Evolutionary conservation across 129 eudicot species (phyloP).

Genomic region (Saposhnikovia divaricata): DNA sequence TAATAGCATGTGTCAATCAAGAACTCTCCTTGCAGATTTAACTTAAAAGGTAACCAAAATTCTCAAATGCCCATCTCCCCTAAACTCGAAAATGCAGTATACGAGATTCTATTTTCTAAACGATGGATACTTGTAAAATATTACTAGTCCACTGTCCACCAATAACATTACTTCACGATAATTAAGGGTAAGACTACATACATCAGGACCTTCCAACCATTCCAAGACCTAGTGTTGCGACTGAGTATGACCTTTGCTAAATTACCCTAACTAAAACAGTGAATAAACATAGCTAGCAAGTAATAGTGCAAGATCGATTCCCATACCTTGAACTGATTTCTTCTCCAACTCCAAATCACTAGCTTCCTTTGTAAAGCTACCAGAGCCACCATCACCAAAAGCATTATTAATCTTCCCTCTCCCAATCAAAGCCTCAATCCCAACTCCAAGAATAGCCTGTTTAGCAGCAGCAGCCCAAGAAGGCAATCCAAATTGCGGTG

Average conservation of each 20-base stretch:
- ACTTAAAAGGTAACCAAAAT: not conserved
- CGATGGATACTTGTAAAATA: not conserved
- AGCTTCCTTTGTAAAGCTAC: constrained; percentile 27
- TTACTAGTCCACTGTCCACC: not conserved
- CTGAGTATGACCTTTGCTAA: too few species aligned
- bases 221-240: not conserved
- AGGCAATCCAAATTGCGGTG: constrained; percentile 16
- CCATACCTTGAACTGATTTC: constrained; percentile 37
- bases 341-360: constrained; percentile 36
- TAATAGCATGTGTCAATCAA: not conserved
- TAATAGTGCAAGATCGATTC: not conserved
- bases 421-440: not conserved
- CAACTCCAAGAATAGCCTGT: constrained; percentile 18
- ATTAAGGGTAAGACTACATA: not conserved
- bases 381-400: not conserved
- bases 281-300: not conserved
- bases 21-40: not conserved
- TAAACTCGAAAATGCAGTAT: not conserved
- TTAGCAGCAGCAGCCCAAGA: constrained; percentile 22
- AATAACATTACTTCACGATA: not conserved
- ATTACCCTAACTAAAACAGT: not conserved
- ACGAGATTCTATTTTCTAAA: not conserved
- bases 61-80: not conserved
- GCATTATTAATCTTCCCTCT: not conserved
- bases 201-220: not conserved